Conservation (phyloP, 2,329 filamentous ascomycete species). For the Mariannaea sp. region DNA sequence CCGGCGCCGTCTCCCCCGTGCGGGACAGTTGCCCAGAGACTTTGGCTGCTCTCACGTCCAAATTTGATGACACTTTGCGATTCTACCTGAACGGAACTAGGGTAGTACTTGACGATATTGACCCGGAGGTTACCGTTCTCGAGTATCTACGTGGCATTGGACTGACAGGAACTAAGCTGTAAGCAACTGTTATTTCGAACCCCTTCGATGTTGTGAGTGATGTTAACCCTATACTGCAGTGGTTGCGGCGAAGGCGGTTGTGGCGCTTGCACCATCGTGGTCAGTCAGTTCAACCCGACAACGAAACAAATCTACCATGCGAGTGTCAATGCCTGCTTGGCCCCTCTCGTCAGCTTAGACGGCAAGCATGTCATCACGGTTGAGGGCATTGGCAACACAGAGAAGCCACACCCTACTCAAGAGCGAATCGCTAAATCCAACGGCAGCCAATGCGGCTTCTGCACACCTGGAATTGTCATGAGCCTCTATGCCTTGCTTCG, state of each 20-base stretch:
- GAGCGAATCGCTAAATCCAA: slow-evolving; percentile 90
- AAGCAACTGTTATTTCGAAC: slow-evolving; percentile 19
- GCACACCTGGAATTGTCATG: slow-evolving; percentile 97
- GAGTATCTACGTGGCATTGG: slow-evolving; percentile 94
- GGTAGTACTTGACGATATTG: slow-evolving; percentile 81
- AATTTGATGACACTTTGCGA: slow-evolving; percentile 83
- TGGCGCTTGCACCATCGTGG: slow-evolving; percentile 92
- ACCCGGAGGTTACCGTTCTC: slow-evolving; percentile 88
- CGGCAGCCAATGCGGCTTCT: slow-evolving; percentile 93
- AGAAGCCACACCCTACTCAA: slow-evolving; percentile 85
- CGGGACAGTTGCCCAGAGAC: slow-evolving; percentile 43
- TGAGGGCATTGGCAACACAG: slow-evolving; percentile 89
- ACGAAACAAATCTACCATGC: slow-evolving; percentile 95
- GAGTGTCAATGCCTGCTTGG: slow-evolving; percentile 93
- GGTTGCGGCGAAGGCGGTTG: slow-evolving; percentile 97
- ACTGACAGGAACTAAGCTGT: slow-evolving; percentile 91
- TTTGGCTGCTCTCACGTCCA: slow-evolving; percentile 63
- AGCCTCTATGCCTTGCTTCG: slow-evolving; percentile 91
- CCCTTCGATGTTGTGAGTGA: too few relatives aligned
- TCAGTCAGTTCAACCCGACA: slow-evolving; percentile 91
- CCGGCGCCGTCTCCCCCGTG: slow-evolving; percentile 58
- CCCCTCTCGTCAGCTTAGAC: slow-evolving; percentile 89
- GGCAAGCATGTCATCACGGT: slow-evolving; percentile 98
- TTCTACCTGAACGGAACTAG: slow-evolving; percentile 97
- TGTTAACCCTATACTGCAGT: slow-evolving; percentile 40